Base-by-base conservation (phyloP, 192 early-diverging fungal genomes). In the Gonapodya sp. region DNA sequence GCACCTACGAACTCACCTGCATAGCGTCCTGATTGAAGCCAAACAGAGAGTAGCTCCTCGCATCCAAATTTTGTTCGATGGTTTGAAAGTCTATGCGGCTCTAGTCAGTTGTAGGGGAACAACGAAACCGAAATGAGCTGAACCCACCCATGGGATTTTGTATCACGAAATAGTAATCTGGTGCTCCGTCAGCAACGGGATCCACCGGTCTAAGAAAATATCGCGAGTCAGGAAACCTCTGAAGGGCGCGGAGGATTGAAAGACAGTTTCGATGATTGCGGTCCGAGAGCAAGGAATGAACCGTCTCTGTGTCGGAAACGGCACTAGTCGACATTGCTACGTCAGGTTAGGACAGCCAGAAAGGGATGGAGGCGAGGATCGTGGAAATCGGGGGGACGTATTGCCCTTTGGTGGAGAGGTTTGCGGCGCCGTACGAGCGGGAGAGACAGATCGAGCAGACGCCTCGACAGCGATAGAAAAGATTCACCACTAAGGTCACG, bases 341-440 rank as follows among this genome's bases (percentile, higher is more conserved):
- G n/a, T n/a, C n/a, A n/a, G n/a, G n/a, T n/a, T n/a, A n/a, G n/a
- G n/a, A n/a, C n/a, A n/a, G n/a, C n/a, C n/a, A n/a, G n/a, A 24
- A 64, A 24, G 24, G 46, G 46, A 64, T 64, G 24, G 46, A 64
- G 46, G 46, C 24, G 46, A n/a, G n/a, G n/a, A 64, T 64, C 46
- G 46, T 64, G 24, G 46, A 24, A 64, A 64, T 64, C 46, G 46
- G 46, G 46, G 46, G 46, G 8, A 8, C 46, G 46, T 64, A 16
- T 64, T 64, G 46, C 18, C 75, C 30, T 16, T 33, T 34, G 95
- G 94, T 80, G 96, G 96, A 74, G 97, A 98, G 84, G 85, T 98
- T 24, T 98, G 97, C 86, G 96, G 96, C 79, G 92, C 93, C 35
- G 95, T 98, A 77, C 8, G 16, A 16, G 30, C 75, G 18, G 8